Conservation (phyloP, 345 rosid genomes). For the Psidium friedrichsthalianum region DNA sequence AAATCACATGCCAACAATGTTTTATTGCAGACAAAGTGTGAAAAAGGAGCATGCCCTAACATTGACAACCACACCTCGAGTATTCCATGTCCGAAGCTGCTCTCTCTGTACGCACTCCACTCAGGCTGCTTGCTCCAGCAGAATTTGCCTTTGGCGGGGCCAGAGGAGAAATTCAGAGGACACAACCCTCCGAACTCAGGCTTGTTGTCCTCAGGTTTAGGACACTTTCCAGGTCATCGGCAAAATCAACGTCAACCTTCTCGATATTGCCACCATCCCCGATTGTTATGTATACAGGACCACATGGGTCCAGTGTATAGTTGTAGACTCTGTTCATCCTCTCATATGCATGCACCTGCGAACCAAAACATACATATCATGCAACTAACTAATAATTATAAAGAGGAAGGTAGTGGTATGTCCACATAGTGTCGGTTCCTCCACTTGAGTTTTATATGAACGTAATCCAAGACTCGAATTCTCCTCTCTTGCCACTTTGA, state of each 20-base stretch:
- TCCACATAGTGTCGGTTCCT: rapidly evolving
- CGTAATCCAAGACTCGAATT: not conserved
- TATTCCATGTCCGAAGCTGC: conserved; percentile 90
- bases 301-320: conserved; percentile 65
- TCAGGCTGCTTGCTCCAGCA: conserved; percentile 82
- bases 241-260: conserved; percentile 54
- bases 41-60: not conserved
- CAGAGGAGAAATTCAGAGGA: conserved; percentile 51
- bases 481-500: not conserved
- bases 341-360: conserved; percentile 90
- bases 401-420: not conserved
- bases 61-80: conserved; percentile 44
- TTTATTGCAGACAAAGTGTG: not conserved
- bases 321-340: conserved; percentile 69
- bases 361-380: not conserved
- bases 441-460: not conserved
- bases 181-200: conserved; percentile 70
- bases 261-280: conserved; percentile 94
- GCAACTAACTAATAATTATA: not conserved
- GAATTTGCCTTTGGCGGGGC: conserved; percentile 72
- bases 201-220: conserved; percentile 43
- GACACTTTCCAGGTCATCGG: conserved; percentile 76
- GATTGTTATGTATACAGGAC: conserved; percentile 62
- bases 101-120: conserved; percentile 82
- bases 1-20: not conserved